These are phyloP conservation scores for Schwanniomyces pseudopolymorphus DNA, from an alignment of 805 yeast genomes.

Conservation along the genomic window DNA sequence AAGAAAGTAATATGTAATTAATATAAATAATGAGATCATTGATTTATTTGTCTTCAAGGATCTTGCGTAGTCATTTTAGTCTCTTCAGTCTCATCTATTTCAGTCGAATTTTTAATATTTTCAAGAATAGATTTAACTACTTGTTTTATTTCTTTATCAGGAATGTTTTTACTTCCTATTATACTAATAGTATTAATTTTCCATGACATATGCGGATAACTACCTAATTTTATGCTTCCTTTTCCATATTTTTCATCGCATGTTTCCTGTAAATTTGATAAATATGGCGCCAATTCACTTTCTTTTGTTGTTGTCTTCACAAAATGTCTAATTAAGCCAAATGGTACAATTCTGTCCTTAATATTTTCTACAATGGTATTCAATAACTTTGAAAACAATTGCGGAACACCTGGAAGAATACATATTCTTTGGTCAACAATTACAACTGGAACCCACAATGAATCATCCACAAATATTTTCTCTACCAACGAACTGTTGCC, in stretches of 20 bases:
- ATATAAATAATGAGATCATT: neutral
- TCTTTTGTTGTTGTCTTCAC: conserved; percentile 65
- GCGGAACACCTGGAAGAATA: conserved; percentile 84
- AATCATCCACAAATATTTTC: conserved; percentile 42
- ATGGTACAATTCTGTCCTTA: conserved; percentile 21
- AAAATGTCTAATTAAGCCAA: conserved; percentile 43
- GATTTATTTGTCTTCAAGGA: conserved; percentile 7
- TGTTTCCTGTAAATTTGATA: conserved; percentile 50
- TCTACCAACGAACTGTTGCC: conserved; percentile 28
- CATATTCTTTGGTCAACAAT: conserved; percentile 62
- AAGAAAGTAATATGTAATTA: no score
- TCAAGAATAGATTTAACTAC: conserved; percentile 48
- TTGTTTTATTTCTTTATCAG: conserved; percentile 29
- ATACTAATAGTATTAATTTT: conserved; percentile 71
- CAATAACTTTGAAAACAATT: conserved; percentile 59
- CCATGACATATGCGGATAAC: conserved; percentile 76
- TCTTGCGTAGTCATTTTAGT: conserved; percentile 35
- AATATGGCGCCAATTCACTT: conserved; percentile 65
- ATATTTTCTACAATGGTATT: conserved; percentile 39
- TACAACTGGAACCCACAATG: conserved; percentile 84
- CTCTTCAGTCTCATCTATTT: conserved; percentile 60
- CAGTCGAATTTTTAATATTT: conserved; percentile 52
- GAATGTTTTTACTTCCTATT: conserved; percentile 52
- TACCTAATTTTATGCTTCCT: conserved; percentile 64
- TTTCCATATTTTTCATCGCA: conserved; percentile 28